These are phyloP conservation scores for Tausonia pullulans DNA, from an alignment of 1,284 basidiomycete species.

Conservation along the genomic window DNA sequence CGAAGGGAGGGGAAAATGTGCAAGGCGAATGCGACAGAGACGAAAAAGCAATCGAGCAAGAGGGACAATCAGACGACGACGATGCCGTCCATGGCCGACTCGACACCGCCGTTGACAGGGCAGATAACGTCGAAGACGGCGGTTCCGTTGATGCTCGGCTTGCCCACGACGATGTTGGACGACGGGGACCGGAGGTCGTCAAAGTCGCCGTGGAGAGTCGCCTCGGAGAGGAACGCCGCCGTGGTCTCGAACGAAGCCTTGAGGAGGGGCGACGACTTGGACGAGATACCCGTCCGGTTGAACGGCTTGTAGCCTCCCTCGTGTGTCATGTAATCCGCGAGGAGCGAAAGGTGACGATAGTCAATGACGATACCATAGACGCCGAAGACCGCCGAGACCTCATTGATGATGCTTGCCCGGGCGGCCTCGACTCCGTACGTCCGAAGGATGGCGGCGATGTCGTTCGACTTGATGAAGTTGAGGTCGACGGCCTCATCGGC, in stretches of 20 bases:
- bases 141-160: slow-evolving; percentile 71
- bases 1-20: not conserved
- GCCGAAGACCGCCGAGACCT: slow-evolving; percentile 58
- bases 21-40: not conserved
- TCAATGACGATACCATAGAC: slow-evolving; percentile 97
- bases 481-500: slow-evolving; percentile 69
- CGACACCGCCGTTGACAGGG: slow-evolving; percentile 5
- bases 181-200: slow-evolving; percentile 34
- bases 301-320: slow-evolving; percentile 96
- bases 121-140: slow-evolving; percentile 58
- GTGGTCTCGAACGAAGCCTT: slow-evolving; percentile 98
- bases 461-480: slow-evolving; percentile 81
- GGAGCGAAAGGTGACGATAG: slow-evolving; percentile 85
- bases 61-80: not conserved
- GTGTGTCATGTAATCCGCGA: slow-evolving; percentile 99
- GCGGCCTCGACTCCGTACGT: slow-evolving; percentile 98
- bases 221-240: slow-evolving; percentile 87
- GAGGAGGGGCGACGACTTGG: slow-evolving; percentile 81
- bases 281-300: slow-evolving; percentile 87
- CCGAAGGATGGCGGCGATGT: slow-evolving; percentile 82
- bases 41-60: not conserved
- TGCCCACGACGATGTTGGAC: slow-evolving; percentile 81
- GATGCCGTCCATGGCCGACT: not conserved
- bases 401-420: slow-evolving; percentile 68
- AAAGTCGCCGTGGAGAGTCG: slow-evolving; percentile 63